These are phyloP conservation scores for Coniferiporia sulphurascens DNA, from an alignment of 1,284 basidiomycete genomes.

Conservation along the genomic window DNA sequence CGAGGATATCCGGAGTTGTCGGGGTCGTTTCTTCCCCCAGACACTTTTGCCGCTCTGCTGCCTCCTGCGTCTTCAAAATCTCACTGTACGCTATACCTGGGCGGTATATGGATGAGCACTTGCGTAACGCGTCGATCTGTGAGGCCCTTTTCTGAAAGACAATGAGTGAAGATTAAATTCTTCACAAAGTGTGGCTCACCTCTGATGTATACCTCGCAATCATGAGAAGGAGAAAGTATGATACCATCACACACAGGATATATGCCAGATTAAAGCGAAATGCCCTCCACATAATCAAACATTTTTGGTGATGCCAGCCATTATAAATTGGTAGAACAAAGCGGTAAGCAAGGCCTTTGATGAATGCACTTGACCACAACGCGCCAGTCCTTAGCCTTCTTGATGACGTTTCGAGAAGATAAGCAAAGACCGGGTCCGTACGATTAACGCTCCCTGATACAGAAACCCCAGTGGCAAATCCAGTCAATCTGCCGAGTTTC, in stretches of 20 bases:
- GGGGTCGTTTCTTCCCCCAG: neutral
- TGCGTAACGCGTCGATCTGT: too few relatives aligned
- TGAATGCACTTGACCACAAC: neutral
- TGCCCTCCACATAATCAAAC: neutral
- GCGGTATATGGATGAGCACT: too few relatives aligned
- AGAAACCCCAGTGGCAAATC: neutral
- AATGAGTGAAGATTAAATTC: too few relatives aligned
- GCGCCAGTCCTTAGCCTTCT: neutral
- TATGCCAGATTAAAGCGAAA: neutral
- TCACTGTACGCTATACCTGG: neutral
- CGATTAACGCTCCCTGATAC: neutral
- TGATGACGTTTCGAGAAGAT: neutral
- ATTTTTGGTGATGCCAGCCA: neutral
- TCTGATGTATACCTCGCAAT: neutral
- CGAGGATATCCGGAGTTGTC: neutral
- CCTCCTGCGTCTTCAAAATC: neutral
- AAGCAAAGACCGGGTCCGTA: neutral
- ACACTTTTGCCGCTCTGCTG: neutral
- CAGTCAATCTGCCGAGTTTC: neutral
- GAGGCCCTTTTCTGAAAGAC: too few relatives aligned
- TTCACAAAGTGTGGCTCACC: neutral
- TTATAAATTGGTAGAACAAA: neutral
- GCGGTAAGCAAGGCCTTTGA: neutral
- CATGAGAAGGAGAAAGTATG: neutral
- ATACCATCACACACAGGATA: neutral